Evolutionary conservation across 2,329 filamentous ascomycete genomes (phyloP), one percentile per base, ranked within the genome.

Genomic region (Blastomyces parvus): DNA sequence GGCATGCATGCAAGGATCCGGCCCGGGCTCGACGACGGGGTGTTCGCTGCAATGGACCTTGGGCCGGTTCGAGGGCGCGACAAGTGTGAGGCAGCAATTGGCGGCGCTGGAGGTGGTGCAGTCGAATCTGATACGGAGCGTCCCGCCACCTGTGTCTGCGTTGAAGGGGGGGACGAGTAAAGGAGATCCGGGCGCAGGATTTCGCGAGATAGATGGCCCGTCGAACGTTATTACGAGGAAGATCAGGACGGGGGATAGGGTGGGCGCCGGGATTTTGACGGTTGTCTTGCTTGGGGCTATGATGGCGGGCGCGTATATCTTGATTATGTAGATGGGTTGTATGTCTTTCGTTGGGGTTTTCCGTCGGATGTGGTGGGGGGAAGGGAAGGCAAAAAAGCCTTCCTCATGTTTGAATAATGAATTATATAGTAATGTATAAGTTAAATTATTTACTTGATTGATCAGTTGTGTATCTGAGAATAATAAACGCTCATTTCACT

Each of bases 81-180:
- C 77, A 14, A 87, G 87, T 62, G 86, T 90, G 9, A 83, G 88
- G 52, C 80, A 88, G 72, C 85, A 89, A 78, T 88, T 90, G 82
- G 86, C 83, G 68, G 86, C 85, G 0, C 77, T 89, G 33, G 81
- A 83, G 33, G 82, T 86, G 14, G 76, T 90, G 67, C 84, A 85
- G 73, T 86, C 85, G 63, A 83, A 81, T 53, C 77, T 88, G 13
- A 74, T 85, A 50, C 72, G 77, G 52, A 71, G 73, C n/a, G 74
- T 76, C 1, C 72, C 75, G 27, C 74, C 74, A 0, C 82, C 84
- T 0, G 76, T 82, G 17, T 86, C 84, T 0, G 77, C 78, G 0
- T 71, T 76, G 3, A 83, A 80, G 1, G 87, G 86, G 42, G 87
- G 87, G 60, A 88, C 72, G 7, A 79, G 77, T 58, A 68, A 67